These are phyloP conservation scores for Boletus bicolor DNA, from an alignment of 768 basidiomycete genomes.

Conservation along the genomic window DNA sequence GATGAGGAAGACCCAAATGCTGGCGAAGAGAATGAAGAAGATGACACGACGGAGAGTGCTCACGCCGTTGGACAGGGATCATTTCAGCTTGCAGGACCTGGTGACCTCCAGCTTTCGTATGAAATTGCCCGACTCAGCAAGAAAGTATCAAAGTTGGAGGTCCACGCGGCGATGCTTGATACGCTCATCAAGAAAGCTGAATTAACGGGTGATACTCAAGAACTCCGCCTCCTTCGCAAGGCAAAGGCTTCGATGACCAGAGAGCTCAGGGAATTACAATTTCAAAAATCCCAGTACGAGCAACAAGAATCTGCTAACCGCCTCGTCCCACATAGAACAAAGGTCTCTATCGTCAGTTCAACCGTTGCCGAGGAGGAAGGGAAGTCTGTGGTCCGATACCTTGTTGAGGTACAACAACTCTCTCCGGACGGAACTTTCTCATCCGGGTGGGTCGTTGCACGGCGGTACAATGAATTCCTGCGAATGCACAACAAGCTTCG, in stretches of 20 bases:
- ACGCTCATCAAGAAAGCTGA: conserved; percentile 94
- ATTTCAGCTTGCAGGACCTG: conserved; percentile 79
- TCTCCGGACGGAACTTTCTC: conserved; percentile 73
- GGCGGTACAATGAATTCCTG: conserved; percentile 94
- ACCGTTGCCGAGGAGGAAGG: conserved; percentile 81
- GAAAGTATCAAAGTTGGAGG: conserved; percentile 71
- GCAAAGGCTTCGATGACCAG: conserved; percentile 79
- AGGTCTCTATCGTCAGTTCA: conserved; percentile 81
- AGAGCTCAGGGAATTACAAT: conserved; percentile 79
- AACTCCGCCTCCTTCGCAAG: conserved; percentile 75
- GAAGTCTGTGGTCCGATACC: conserved; percentile 87
- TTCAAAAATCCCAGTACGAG: conserved; percentile 91
- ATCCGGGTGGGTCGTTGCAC: conserved; percentile 90
- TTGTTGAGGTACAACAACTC: conserved; percentile 88
- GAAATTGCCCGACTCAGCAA: conserved; percentile 79
- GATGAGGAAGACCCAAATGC: conserved; percentile 38
- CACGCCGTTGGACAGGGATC: conserved; percentile 43
- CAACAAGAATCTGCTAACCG: conserved; percentile 92
- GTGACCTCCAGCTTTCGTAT: conserved; percentile 82
- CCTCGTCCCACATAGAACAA: conserved; percentile 79
- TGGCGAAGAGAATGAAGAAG: conserved; percentile 49
- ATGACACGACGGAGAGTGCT: conserved; percentile 23
- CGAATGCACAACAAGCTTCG: conserved; percentile 83
- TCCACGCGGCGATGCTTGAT: conserved; percentile 81
- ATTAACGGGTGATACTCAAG: conserved; percentile 84